Base-by-base conservation (phyloP, 148 eudicot genomes). In the Vaccinium vitisidaea region DNA sequence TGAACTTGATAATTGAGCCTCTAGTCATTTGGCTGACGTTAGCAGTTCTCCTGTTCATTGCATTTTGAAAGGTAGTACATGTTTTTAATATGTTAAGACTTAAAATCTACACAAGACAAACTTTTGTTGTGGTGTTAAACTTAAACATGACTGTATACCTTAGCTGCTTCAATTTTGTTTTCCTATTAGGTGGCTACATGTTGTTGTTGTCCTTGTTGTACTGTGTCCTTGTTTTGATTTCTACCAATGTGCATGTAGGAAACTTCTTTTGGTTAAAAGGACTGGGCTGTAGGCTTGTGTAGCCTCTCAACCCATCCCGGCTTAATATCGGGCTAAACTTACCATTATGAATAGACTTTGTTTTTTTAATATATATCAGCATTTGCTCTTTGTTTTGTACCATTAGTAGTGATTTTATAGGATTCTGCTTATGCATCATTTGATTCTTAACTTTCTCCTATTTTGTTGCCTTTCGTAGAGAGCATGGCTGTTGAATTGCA, bases 401-500 rank as follows among this genome's bases (percentile, higher is more conserved):
- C 50, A 19, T 36, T 79, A 80, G 25, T 15, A 48, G n/a, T 89
- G 82, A 49, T 83, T 82, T 78, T 46, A 19, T 67, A 23, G 48
- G 7, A 18, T 89, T 75, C 77, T 2, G 80, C 58, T 54, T 14
- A 1, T 54, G 59, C 71, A 12, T 50, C 83, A 73, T 55, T 85
- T 54, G 50, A 65, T 82, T 50, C 27, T 54, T 55, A 32, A 50
- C 63, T n/a, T 4, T 52, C 63, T 74, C 39, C 13, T 77, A 53
- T 52, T 75, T 79, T 67, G 46, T 53, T 77, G 4, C 69, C 61
- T 86, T 87, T 80, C 86, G 61, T 90, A 95, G 98, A 91, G 98
- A 89, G 99, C 98, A 6, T 97, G 99, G 99, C 79, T 97, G 86
- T 92, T 95, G 92, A 97, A 86, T 85, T 97, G 87, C 98, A 95